Evolutionary conservation across 352 stramenopile genomes (phyloP), one percentile per base, ranked within the genome.

Genomic region (Thraustotheca clavata): DNA sequence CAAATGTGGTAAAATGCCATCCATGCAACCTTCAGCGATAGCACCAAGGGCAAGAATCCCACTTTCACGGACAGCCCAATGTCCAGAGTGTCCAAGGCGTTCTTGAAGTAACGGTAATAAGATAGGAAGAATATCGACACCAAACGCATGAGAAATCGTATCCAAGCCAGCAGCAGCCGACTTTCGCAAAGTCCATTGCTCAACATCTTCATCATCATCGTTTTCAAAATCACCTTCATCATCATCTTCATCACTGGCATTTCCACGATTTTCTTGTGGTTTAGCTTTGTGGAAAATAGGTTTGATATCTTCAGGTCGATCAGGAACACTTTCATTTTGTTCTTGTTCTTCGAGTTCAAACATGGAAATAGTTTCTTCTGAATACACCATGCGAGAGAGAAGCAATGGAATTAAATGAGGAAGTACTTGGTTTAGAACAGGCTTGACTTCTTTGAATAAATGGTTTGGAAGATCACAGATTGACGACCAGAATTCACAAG

Each of bases 101-200:
- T 95, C 82, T 72, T 98, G 84, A 22, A 98, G 59, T 31, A 94
- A 69, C 27, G 95, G 95, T 65, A 98, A 68, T 33, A 99, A 68
- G 29, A 88, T 86, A 34, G 91, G 90, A 22, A 99, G 72, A 34
- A 98, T 96, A n/a, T 91, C 76, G 16, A 89, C 87, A n/a, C 92
- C 94, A 71, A 96, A 98, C 11, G 94, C 76, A 41, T 89, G 94
- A 8, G 91, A 78, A 46, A 98, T 71, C 65, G 91, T 97, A 77
- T 99, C 95, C n/a, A 99, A 73, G 67, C 86, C 96, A 18, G 92
- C 94, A 36, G 94, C 95, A 18, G 91, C 87, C 73, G 91, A 98
- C 60, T 96, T 97, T 69, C 95, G 82, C 48, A 99, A 73, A 62
- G 94, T 98, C 95, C 95, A 99, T 77, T 98, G 81, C 68, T 97